phyloP scores from a whole-genome alignment of 1,284 basidiomycete genomes.

The Irpex sp. region DNA sequence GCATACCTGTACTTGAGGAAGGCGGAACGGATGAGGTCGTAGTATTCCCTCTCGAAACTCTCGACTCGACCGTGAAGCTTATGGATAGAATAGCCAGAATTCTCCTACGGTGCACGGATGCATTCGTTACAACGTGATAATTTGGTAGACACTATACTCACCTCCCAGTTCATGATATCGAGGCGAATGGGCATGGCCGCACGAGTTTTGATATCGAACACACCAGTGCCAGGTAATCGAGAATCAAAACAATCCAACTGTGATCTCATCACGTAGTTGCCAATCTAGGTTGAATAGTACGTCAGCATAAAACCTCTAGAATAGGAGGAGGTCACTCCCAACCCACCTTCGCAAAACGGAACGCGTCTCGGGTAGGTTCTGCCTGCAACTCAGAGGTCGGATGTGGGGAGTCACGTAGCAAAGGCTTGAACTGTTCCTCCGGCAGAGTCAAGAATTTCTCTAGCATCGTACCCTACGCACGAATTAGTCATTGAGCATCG shows the following conservation, averaged over 20 bases:
- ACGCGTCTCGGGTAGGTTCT: slow-evolving; percentile 59
- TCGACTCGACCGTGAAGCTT: slow-evolving; percentile 57
- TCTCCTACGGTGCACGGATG: slow-evolving; percentile 41
- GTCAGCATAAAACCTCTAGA: not conserved
- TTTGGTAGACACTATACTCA: slow-evolving; percentile 22
- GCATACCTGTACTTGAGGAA: slow-evolving; percentile 89
- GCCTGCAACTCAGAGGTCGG: slow-evolving; percentile 25
- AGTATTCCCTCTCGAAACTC: slow-evolving; percentile 89
- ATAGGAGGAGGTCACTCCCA: too few species aligned
- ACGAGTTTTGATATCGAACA: slow-evolving; percentile 97
- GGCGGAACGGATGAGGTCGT: slow-evolving; percentile 89
- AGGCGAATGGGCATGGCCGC: slow-evolving; percentile 83
- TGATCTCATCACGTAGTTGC: slow-evolving; percentile 87
- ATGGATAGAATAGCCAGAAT: slow-evolving; percentile 75
- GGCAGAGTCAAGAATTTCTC: slow-evolving; percentile 86
- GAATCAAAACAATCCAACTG: slow-evolving; percentile 88
- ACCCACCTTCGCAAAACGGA: slow-evolving; percentile 72
- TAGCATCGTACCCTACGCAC: slow-evolving; percentile 77
- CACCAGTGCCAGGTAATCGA: slow-evolving; percentile 82
- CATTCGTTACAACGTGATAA: not conserved
- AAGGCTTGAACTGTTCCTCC: slow-evolving; percentile 60
- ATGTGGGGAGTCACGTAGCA: slow-evolving; percentile 46
- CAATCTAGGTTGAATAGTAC: slow-evolving; percentile 42
- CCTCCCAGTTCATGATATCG: slow-evolving; percentile 84
- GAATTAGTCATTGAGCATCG: not conserved